Base-by-base conservation (phyloP, 208 protist genomes). In the Leishmania tarentolae region DNA sequence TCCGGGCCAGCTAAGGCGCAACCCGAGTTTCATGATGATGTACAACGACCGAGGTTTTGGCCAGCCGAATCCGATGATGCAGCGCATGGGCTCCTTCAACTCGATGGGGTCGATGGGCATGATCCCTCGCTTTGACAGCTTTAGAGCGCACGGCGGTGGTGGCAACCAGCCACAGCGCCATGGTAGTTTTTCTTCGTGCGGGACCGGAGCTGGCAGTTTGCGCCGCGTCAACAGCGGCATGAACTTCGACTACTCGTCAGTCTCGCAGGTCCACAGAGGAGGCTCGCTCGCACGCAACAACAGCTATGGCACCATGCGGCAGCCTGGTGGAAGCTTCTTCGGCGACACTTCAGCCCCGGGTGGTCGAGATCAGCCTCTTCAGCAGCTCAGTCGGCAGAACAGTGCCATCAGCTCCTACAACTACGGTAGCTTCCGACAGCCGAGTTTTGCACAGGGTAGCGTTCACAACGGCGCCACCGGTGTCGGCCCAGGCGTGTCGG, bases 171-270 rank as follows among this genome's bases (percentile, higher is more conserved):
- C 31, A 24, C 52, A 63, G 53, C 50, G 31, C 50, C 28, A 11
- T 74, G 57, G 61, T 15, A 86, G 73, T 76, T 83, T 69, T 46
- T 69, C 65, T 50, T 88, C 84, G 57, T 44, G 50, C 44, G 73
- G 50, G 3, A 61, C 44, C 65, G 79, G 81, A 28, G 83, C 81
- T 5, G 80, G 76, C 42, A 84, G 80, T 35, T 78, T 91, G 40
- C 86, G 83, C 59, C 88, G 83, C 53, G 80, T 83, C 57, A 83
- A 82, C 79, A 89, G 88, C 75, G 83, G 85, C 31, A 1, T 90
- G 35, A 85, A 88, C 77, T 88, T 88, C 31, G 71, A 65, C 70
- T 80, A 75, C 65, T 82, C 57, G 68, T 78, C 73, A 19, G 80
- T 6, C 77, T 83, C 76, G 15, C 82, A 79, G 46, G 56, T 66